Conservation (phyloP, 169 alveolate species). For the Babesia bigemina region DNA sequence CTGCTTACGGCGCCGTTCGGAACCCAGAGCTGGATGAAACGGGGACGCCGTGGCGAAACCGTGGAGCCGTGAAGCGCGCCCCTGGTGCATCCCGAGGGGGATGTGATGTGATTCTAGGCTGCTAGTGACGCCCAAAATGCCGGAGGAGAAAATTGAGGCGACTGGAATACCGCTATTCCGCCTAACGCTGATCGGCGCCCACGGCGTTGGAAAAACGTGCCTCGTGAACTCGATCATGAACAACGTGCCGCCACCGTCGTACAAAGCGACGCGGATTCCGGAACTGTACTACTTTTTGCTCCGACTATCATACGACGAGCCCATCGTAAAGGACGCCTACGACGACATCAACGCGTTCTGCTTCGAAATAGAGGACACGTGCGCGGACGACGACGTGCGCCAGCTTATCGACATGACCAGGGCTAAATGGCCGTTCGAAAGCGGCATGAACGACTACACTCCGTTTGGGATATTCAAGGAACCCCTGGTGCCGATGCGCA, state of each 20-base stretch:
- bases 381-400: conserved; percentile 50
- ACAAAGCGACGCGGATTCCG: conserved; percentile 44
- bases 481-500: conserved; percentile 43
- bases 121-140: conserved; percentile 28
- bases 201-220: conserved; percentile 59
- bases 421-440: conserved; percentile 41
- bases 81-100: no score
- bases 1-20: no score
- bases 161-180: conserved; percentile 63
- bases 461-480: conserved; percentile 60
- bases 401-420: conserved; percentile 51
- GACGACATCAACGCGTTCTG: conserved; percentile 65
- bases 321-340: conserved; percentile 24
- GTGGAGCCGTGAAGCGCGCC: no score
- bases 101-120: no score
- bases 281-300: conserved; percentile 65
- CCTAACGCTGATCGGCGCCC: conserved; percentile 59
- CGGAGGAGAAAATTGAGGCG: conserved; percentile 58
- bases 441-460: conserved; percentile 45
- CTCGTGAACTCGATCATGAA: conserved; percentile 65
- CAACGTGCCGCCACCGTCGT: conserved; percentile 54
- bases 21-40: no score
- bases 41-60: no score
- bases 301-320: conserved; percentile 48
- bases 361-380: conserved; percentile 68